phyloP scores from a whole-genome alignment of 805 yeast genomes.

The Ogataea degrootiae region DNA sequence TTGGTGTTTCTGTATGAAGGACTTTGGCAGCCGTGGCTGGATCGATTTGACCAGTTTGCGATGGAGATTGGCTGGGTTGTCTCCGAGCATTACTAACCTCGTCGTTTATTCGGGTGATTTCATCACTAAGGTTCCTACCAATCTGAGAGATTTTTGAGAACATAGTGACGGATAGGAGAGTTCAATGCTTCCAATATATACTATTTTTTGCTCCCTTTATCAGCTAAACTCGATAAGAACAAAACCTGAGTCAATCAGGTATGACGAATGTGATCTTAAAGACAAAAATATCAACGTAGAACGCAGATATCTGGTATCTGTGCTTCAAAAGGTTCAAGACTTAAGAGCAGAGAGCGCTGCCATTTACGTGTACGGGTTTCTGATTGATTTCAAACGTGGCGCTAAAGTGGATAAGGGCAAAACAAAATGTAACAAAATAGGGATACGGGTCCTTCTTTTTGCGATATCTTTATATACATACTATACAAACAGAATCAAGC shows the following conservation, averaged over 20 bases:
- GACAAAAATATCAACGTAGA: too few relatives aligned
- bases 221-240: too few relatives aligned
- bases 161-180: constrained; percentile 29
- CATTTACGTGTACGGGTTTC: too few relatives aligned
- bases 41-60: constrained; percentile 14
- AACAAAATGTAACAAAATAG: neutral
- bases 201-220: neutral
- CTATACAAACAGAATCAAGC: neutral
- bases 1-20: constrained; percentile 43
- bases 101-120: constrained; percentile 36
- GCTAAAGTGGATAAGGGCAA: too few relatives aligned
- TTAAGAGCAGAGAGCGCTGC: too few relatives aligned
- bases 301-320: too few relatives aligned
- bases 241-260: too few relatives aligned
- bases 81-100: constrained; percentile 22
- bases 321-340: too few relatives aligned
- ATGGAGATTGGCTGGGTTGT: constrained; percentile 13
- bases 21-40: constrained; percentile 27
- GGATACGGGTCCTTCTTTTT: neutral
- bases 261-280: too few relatives aligned
- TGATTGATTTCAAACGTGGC: too few relatives aligned
- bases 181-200: neutral
- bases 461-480: neutral
- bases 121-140: constrained; percentile 61
- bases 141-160: constrained; percentile 56